A percentile compares a stretch with the other conserved stretches of the same genome.
These are phyloP conservation scores for Fusarium nelsonii DNA, from an alignment of 2,329 filamentous ascomycete species.

Conservation along the genomic window DNA sequence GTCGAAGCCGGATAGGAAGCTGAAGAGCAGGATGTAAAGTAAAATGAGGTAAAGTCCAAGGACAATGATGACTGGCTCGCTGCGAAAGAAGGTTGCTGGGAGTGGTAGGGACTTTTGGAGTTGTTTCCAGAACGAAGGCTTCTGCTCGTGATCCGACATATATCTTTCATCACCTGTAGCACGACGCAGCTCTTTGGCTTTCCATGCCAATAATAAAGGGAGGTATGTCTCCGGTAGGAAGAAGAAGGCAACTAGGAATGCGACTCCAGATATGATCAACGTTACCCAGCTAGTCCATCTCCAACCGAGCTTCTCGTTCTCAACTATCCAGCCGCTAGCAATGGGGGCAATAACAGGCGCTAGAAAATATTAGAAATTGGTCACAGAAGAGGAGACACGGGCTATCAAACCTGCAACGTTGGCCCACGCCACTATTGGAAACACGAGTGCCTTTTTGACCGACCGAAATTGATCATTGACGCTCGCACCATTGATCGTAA, in stretches of 20 bases:
- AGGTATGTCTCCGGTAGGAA: constrained; percentile 76
- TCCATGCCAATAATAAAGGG: constrained; percentile 66
- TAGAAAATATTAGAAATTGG: background rate
- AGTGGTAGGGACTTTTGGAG: constrained; percentile 58
- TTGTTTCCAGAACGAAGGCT: constrained; percentile 64
- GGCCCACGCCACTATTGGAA: constrained; percentile 8
- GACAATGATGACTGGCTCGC: constrained; percentile 54
- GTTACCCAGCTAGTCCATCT: constrained; percentile 73
- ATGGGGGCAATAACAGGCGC: constrained; percentile 3
- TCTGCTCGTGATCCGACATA: constrained; percentile 72
- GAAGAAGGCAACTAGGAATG: constrained; percentile 66
- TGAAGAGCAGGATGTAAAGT: constrained; percentile 65
- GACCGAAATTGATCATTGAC: constrained; percentile 6
- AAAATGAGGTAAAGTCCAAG: constrained; percentile 64
- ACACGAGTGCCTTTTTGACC: constrained; percentile 1
- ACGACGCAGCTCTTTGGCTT: constrained; percentile 68
- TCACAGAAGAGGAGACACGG: rapidly evolving
- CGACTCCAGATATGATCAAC: constrained; percentile 69
- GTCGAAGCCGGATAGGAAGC: constrained; percentile 63
- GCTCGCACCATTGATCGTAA: constrained; percentile 1
- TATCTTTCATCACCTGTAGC: constrained; percentile 71
- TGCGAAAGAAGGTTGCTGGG: constrained; percentile 55
- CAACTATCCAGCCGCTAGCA: constrained; percentile 9
- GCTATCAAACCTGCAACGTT: background rate
- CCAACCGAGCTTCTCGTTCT: constrained; percentile 54